phyloP scores from a whole-genome alignment of 257 asterid genomes.

The Forsythia suspensa region DNA sequence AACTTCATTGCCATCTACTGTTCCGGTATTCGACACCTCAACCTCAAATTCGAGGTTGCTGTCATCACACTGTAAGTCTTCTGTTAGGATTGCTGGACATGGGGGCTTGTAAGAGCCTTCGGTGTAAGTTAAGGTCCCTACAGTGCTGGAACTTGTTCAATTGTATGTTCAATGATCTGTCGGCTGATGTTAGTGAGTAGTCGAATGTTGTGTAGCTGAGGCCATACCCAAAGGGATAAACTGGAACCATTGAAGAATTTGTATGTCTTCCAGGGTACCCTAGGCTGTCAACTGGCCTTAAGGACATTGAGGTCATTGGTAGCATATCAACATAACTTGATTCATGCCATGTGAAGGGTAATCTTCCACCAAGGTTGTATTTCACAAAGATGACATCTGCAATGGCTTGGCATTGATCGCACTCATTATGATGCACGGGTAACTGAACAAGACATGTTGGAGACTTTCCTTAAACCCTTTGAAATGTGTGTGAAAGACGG shows the following conservation, averaged over 20 bases:
- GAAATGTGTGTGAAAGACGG: constrained; percentile 48
- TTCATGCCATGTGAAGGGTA: constrained; percentile 48
- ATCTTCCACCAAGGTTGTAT: constrained; percentile 47
- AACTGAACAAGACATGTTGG: constrained; percentile 45
- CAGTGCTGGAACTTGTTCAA: constrained; percentile 34
- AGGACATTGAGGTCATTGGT: constrained; percentile 44
- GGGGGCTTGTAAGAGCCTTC: constrained; percentile 9
- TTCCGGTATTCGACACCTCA: constrained; percentile 30
- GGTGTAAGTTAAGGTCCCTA: constrained; percentile 30
- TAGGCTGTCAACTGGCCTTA: constrained; percentile 28
- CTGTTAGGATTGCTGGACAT: constrained; percentile 27
- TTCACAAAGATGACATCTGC: constrained; percentile 48
- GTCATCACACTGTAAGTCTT: constrained; percentile 12
- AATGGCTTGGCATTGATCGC: constrained; percentile 17
- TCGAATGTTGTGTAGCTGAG: constrained; percentile 44
- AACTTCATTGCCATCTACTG: constrained; percentile 29
- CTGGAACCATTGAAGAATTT: constrained; percentile 40
- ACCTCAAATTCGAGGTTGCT: constrained; percentile 12
- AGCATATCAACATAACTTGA: constrained; percentile 22
- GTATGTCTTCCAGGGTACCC: constrained; percentile 56
- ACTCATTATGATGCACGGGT: constrained; percentile 23
- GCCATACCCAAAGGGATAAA: constrained; percentile 49
- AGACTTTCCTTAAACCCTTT: constrained; percentile 48
- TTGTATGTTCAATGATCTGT: neutral
- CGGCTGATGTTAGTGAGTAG: constrained; percentile 4